Conservation (phyloP, 805 yeast species). For the Metschnikowia vanudenii region DNA sequence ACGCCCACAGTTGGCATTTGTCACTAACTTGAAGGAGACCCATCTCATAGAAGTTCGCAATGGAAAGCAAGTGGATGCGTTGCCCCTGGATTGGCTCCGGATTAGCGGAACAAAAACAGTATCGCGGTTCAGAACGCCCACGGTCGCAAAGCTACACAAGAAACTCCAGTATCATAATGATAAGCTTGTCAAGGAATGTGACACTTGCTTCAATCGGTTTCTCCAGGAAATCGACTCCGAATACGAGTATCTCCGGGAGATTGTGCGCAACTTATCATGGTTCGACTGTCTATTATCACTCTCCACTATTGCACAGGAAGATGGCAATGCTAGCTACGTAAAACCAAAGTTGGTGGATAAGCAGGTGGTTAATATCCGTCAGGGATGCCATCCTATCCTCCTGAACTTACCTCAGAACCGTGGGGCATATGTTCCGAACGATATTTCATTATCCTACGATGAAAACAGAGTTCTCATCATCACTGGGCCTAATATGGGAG, state of each 20-base stretch:
- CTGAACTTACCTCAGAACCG: conserved; percentile 43
- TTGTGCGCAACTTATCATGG: conserved; percentile 15
- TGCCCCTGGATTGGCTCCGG: conserved; percentile 79
- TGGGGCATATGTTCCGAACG: conserved; percentile 61
- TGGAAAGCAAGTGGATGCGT: conserved; percentile 45
- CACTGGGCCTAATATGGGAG: conserved; percentile 91
- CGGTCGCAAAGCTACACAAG: conserved; percentile 49
- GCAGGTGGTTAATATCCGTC: conserved; percentile 45
- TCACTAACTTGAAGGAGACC: conserved; percentile 60
- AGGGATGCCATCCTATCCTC: conserved; percentile 67
- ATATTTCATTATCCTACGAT: conserved; percentile 48
- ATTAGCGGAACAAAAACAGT: conserved; percentile 67
- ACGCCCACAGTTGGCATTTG: conserved; percentile 56
- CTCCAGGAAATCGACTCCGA: conserved; percentile 33
- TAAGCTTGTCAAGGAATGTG: conserved; percentile 44
- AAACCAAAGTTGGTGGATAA: conserved; percentile 37
- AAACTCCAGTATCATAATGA: conserved; percentile 62
- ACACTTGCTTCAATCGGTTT: conserved; percentile 45
- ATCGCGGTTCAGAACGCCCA: conserved; percentile 71
- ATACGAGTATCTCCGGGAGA: conserved; percentile 28
- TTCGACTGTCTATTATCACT: conserved; percentile 21
- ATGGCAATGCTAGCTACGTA: conserved; percentile 2
- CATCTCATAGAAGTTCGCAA: conserved; percentile 76
- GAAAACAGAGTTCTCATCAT: conserved; percentile 56
- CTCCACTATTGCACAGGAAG: conserved; percentile 8